Evolutionary conservation across 257 asterid genomes (phyloP).

Genomic region (Jasminum sambac): DNA sequence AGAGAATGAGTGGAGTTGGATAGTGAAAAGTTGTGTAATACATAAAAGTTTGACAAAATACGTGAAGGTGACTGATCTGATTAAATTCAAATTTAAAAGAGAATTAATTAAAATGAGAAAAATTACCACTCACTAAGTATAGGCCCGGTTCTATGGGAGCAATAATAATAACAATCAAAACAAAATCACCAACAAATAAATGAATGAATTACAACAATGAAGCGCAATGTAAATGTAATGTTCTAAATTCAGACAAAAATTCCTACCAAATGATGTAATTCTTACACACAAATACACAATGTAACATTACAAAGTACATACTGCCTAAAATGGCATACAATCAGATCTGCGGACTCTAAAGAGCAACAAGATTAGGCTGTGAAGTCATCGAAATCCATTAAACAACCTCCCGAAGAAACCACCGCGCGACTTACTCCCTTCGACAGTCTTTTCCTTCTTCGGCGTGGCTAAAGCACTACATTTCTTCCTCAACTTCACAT

Average conservation of each 20-base stretch:
- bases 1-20: no score
- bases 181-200: background rate
- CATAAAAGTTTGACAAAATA: no score
- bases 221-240: background rate
- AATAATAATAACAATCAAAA: no score
- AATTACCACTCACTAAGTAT: no score
- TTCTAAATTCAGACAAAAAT: background rate
- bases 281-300: slow-evolving; percentile 19
- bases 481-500: slow-evolving; percentile 43
- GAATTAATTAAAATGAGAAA: no score
- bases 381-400: slow-evolving; percentile 37
- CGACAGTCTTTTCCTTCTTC: slow-evolving; percentile 39
- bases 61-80: no score
- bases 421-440: slow-evolving; percentile 39
- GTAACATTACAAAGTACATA: background rate
- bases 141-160: no score
- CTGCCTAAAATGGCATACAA: background rate
- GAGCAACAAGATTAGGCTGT: slow-evolving; percentile 36
- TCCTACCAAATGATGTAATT: slow-evolving; percentile 9
- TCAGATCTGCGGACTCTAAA: slow-evolving; percentile 14
- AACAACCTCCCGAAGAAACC: slow-evolving; percentile 64
- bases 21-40: no score
- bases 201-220: background rate
- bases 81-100: no score
- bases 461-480: slow-evolving; percentile 28